These are phyloP conservation scores for Bolboschoenoplectus hybrid DNA, from an alignment of 202 grass and related monocot species.

Conservation along the genomic window DNA sequence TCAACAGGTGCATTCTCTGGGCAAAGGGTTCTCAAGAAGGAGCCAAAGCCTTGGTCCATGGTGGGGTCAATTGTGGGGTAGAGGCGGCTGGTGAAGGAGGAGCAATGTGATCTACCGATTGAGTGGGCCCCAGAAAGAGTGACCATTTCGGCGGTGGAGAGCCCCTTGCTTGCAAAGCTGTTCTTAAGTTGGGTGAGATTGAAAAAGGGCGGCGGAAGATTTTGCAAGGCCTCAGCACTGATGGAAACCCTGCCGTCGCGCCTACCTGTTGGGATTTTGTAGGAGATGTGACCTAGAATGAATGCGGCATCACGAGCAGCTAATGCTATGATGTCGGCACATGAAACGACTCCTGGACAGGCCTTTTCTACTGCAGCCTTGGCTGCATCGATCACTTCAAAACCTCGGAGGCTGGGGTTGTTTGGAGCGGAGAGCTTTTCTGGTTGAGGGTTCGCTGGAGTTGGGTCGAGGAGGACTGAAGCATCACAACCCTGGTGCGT, in stretches of 20 bases:
- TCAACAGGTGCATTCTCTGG: constrained; percentile 46
- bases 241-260: constrained; percentile 49
- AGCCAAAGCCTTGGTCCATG: constrained; percentile 38
- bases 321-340: constrained; percentile 65
- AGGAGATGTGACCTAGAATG: constrained; percentile 48
- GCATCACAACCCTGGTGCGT: constrained; percentile 56
- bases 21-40: constrained; percentile 33
- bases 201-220: constrained; percentile 52
- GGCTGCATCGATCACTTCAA: constrained; percentile 58
- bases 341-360: constrained; percentile 52
- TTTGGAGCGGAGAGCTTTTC: constrained; percentile 51
- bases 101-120: constrained; percentile 58
- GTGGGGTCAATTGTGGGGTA: constrained; percentile 28
- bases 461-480: constrained; percentile 52
- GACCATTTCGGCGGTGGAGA: constrained; percentile 50
- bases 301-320: constrained; percentile 51
- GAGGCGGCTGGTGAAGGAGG: constrained; percentile 50
- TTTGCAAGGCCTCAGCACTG: constrained; percentile 36
- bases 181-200: constrained; percentile 30
- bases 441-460: constrained; percentile 18
- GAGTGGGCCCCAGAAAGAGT: constrained; percentile 58
- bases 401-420: constrained; percentile 48
- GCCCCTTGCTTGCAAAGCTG: constrained; percentile 37
- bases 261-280: constrained; percentile 45
- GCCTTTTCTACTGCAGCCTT: constrained; percentile 40